Conservation (phyloP, 495 filamentous ascomycete genomes). For the Hypoxylon lienhwacheense region DNA sequence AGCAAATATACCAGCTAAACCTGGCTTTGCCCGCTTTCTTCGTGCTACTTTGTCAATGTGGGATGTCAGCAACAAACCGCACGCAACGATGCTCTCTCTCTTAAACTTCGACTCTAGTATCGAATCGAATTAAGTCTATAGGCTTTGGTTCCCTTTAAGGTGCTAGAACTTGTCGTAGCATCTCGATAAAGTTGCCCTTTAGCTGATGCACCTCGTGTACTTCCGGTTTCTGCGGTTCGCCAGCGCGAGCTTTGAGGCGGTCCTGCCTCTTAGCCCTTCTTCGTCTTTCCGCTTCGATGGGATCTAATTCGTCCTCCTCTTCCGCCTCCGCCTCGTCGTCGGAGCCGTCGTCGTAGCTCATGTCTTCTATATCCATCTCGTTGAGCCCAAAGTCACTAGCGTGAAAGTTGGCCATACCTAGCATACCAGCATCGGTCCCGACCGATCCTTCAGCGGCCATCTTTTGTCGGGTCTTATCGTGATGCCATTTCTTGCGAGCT, state of each 20-base stretch:
- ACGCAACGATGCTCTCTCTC: neutral
- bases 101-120: slow-evolving; percentile 3
- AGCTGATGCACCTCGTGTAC: slow-evolving; percentile 78
- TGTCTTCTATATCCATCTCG: slow-evolving; percentile 81
- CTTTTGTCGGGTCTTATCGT: slow-evolving; percentile 96
- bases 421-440: slow-evolving; percentile 42
- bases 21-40: too few species aligned
- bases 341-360: slow-evolving; percentile 73
- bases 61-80: slow-evolving; percentile 7
- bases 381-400: slow-evolving; percentile 87
- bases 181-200: slow-evolving; percentile 73
- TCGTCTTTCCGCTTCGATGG: slow-evolving; percentile 81
- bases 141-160: slow-evolving; percentile 51
- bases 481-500: slow-evolving; percentile 92
- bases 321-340: slow-evolving; percentile 70
- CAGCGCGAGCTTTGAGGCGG: slow-evolving; percentile 75
- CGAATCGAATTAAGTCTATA: neutral
- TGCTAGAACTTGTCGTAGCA: slow-evolving; percentile 86
- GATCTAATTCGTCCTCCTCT: slow-evolving; percentile 78
- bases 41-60: slow-evolving; percentile 7
- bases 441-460: slow-evolving; percentile 83
- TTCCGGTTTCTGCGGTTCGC: slow-evolving; percentile 84
- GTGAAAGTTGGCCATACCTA: slow-evolving; percentile 59
- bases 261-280: slow-evolving; percentile 74
- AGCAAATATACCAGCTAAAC: too few species aligned